phyloP scores from a whole-genome alignment of 768 basidiomycete genomes.

The Austroboletus festivus region DNA sequence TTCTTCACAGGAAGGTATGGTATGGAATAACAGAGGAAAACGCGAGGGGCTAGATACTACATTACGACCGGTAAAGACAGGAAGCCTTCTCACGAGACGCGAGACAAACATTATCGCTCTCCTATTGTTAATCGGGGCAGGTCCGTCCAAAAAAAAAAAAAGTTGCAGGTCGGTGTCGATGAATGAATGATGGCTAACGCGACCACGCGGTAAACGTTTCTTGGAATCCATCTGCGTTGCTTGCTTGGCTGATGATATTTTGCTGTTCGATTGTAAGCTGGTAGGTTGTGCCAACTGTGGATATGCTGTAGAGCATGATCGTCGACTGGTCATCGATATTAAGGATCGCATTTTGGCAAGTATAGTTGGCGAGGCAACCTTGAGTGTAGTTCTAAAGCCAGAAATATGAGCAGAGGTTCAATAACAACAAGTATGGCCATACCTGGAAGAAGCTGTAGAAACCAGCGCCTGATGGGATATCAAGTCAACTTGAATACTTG shows the following conservation, averaged over 20 bases:
- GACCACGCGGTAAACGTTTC: conserved; percentile 38
- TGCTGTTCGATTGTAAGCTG: conserved; percentile 38
- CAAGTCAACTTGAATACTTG: not conserved
- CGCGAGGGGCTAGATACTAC: not conserved
- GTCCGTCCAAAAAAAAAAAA: too few species aligned
- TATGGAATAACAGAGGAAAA: too few species aligned
- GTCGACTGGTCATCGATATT: conserved; percentile 40
- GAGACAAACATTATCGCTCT: too few species aligned
- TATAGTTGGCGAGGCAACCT: conserved; percentile 34
- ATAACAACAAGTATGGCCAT: not conserved
- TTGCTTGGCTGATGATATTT: conserved; percentile 34
- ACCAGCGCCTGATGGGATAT: conserved; percentile 37
- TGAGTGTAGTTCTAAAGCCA: conserved; percentile 38
- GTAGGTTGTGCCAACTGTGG: conserved; percentile 44
- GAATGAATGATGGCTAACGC: conserved; percentile 17
- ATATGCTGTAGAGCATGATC: conserved; percentile 43
- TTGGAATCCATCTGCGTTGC: conserved; percentile 45
- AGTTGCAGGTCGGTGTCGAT: too few species aligned
- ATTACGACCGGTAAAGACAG: not conserved
- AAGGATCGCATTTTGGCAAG: conserved; percentile 44
- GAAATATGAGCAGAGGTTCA: not conserved
- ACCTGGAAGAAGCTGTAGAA: conserved; percentile 54
- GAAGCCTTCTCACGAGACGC: too few species aligned
- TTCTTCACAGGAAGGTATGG: too few species aligned
- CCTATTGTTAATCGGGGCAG: too few species aligned